Conservation (phyloP, 495 filamentous ascomycete genomes). For the Aspergillus mulundensis region DNA sequence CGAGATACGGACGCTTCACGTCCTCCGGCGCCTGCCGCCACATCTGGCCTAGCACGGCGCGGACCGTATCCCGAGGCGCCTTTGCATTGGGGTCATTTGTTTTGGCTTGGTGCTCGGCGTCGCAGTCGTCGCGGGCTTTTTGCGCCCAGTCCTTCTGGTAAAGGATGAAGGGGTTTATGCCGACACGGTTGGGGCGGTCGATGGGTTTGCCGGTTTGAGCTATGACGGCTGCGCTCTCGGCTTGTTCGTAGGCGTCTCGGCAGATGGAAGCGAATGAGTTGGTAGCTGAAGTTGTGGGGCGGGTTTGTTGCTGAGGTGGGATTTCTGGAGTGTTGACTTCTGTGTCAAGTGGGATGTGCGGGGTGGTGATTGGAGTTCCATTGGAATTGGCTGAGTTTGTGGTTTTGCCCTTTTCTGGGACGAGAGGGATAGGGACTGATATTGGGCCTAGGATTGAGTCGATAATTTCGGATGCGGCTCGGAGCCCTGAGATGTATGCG, state of each 20-base stretch:
- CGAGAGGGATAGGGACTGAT: slow-evolving; percentile 65
- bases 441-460: slow-evolving; percentile 78
- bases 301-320: slow-evolving; percentile 5
- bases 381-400: not conserved
- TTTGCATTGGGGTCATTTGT: slow-evolving; percentile 65
- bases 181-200: slow-evolving; percentile 61
- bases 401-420: slow-evolving; percentile 55
- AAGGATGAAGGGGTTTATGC: slow-evolving; percentile 66
- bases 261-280: slow-evolving; percentile 36
- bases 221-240: slow-evolving; percentile 65
- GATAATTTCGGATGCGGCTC: slow-evolving; percentile 81
- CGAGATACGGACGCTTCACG: slow-evolving; percentile 68
- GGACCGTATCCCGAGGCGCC: slow-evolving; percentile 67
- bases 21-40: slow-evolving; percentile 74
- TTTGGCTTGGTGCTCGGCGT: slow-evolving; percentile 58
- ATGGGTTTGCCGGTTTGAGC: slow-evolving; percentile 69
- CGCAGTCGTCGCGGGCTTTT: slow-evolving; percentile 66
- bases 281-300: slow-evolving; percentile 11
- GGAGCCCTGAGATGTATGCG: slow-evolving; percentile 87
- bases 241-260: slow-evolving; percentile 65
- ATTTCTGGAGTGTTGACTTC: slow-evolving; percentile 18
- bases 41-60: slow-evolving; percentile 76
- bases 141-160: slow-evolving; percentile 76
- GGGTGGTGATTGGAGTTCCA: slow-evolving; percentile 10
- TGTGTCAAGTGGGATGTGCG: slow-evolving; percentile 9